Conservation (phyloP, 495 filamentous ascomycete genomes). For the Penicillium alfredii region DNA sequence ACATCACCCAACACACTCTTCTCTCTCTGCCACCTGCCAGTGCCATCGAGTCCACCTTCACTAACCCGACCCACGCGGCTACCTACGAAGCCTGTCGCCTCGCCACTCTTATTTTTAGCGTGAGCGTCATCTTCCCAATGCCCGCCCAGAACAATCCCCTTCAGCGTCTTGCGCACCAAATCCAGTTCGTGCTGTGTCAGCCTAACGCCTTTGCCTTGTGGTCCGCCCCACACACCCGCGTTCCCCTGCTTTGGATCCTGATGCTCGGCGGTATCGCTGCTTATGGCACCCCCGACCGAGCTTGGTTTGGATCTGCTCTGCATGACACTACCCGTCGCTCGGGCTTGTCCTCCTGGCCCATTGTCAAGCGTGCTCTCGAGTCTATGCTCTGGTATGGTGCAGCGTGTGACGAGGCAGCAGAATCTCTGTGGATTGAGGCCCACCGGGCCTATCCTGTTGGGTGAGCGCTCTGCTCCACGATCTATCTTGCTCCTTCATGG, state of each 20-base stretch:
- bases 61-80: constrained; percentile 13
- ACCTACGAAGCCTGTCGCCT: constrained; percentile 38
- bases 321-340: constrained; percentile 11
- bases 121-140: constrained; percentile 38
- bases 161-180: constrained; percentile 16
- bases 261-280: constrained; percentile 35
- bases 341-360: constrained; percentile 19
- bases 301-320: constrained; percentile 29
- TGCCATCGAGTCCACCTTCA: constrained; percentile 12
- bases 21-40: constrained; percentile 24
- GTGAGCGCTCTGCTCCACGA: not conserved
- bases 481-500: too few relatives aligned
- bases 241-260: constrained; percentile 31
- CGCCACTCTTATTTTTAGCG: constrained; percentile 27
- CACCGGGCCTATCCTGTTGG: constrained; percentile 1
- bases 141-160: constrained; percentile 34
- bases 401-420: constrained; percentile 30
- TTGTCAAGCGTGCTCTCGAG: constrained; percentile 17
- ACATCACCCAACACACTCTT: constrained; percentile 29
- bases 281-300: constrained; percentile 15
- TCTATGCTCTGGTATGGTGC: constrained; percentile 32
- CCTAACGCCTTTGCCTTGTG: constrained; percentile 15
- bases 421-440: constrained; percentile 27
- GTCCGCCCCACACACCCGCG: constrained; percentile 16
- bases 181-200: constrained; percentile 17